phyloP scores from a whole-genome alignment of 352 stramenopile species.

The Pythium aphanidermatum region DNA sequence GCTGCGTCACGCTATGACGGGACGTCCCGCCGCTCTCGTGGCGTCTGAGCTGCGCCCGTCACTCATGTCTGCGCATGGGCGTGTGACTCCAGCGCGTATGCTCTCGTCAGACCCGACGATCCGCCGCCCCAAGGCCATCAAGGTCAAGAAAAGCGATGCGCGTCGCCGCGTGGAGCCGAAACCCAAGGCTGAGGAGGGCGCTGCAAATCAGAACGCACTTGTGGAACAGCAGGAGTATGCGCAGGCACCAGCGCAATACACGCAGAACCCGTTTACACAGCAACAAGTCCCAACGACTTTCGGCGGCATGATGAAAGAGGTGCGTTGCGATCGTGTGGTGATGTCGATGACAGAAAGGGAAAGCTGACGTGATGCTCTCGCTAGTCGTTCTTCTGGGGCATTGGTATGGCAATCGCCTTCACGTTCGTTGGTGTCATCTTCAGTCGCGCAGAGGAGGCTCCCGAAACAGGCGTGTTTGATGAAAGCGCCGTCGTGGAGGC shows the following conservation, averaged over 20 bases:
- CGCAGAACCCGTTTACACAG: slow-evolving; percentile 16
- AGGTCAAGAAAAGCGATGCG: slow-evolving; percentile 66
- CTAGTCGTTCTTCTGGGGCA: slow-evolving; percentile 74
- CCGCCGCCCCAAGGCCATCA: slow-evolving; percentile 55
- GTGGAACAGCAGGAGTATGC: slow-evolving; percentile 16
- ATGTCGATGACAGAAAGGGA: background rate
- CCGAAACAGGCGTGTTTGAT: no score
- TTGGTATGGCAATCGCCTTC: slow-evolving; percentile 75
- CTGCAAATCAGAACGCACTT: no score
- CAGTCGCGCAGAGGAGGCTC: slow-evolving; percentile 63
- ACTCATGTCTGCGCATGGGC: background rate
- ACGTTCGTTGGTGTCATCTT: slow-evolving; percentile 63
- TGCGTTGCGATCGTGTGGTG: slow-evolving; percentile 6
- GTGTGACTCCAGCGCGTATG: slow-evolving; percentile 8
- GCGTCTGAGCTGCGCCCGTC: background rate
- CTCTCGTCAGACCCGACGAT: slow-evolving; percentile 29
- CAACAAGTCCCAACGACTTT: slow-evolving; percentile 40
- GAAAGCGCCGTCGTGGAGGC: no score
- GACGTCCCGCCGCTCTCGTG: background rate
- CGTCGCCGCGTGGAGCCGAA: slow-evolving; percentile 45
- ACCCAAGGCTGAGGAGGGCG: slow-evolving; percentile 6
- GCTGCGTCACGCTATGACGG: slow-evolving; percentile 5
- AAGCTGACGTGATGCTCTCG: background rate
- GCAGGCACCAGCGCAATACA: slow-evolving; percentile 26
- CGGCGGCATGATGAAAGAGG: slow-evolving; percentile 59